Evolutionary conservation across 306 rosid genomes (phyloP).

Genomic region (Sophora flavescens): DNA sequence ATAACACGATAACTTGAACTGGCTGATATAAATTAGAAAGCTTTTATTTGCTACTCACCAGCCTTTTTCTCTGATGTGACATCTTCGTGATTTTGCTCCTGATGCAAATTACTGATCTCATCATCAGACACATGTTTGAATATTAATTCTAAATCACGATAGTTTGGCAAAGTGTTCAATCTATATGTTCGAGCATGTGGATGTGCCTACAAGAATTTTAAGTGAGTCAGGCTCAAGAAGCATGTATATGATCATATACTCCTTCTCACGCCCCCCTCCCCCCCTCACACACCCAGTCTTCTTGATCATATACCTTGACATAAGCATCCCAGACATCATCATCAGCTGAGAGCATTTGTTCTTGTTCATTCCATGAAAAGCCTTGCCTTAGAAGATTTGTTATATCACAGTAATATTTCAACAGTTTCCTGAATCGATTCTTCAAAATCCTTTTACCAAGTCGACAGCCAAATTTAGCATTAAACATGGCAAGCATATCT

Average conservation of each 20-base stretch:
- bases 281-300: slow-evolving; percentile 13
- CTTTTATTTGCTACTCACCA: slow-evolving; percentile 56
- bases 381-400: slow-evolving; percentile 62
- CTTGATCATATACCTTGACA: slow-evolving; percentile 61
- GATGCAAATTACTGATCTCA: slow-evolving; percentile 52
- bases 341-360: slow-evolving; percentile 67
- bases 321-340: slow-evolving; percentile 74
- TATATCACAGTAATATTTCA: slow-evolving; percentile 66
- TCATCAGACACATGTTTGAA: slow-evolving; percentile 57
- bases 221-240: slow-evolving; percentile 32
- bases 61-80: slow-evolving; percentile 51
- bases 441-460: slow-evolving; percentile 69
- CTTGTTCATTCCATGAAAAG: slow-evolving; percentile 75
- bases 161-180: slow-evolving; percentile 74
- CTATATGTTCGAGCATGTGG: slow-evolving; percentile 72
- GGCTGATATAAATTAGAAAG: slow-evolving; percentile 3
- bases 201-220: slow-evolving; percentile 57
- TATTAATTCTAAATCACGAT: slow-evolving; percentile 66
- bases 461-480: slow-evolving; percentile 70
- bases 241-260: slow-evolving; percentile 15
- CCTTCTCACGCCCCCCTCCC: slow-evolving; percentile 22
- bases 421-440: slow-evolving; percentile 74
- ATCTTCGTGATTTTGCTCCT: slow-evolving; percentile 53
- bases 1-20: slow-evolving; percentile 12
- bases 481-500: slow-evolving; percentile 68